These are phyloP conservation scores for Leucosporidium scottii DNA, from an alignment of 768 basidiomycete genomes.

Conservation along the genomic window DNA sequence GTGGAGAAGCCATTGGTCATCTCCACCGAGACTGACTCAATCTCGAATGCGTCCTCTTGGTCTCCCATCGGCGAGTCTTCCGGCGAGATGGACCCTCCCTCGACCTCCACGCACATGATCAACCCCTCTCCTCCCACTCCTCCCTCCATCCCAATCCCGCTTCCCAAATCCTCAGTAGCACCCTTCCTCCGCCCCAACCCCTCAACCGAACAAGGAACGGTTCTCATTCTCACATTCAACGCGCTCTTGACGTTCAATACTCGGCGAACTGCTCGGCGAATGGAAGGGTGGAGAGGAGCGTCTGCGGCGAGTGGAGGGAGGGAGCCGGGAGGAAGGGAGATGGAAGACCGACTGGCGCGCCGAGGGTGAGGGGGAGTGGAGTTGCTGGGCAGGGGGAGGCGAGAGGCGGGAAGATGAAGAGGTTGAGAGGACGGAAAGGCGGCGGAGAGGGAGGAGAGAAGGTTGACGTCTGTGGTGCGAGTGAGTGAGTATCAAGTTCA, in stretches of 20 bases:
- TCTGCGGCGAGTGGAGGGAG: neutral
- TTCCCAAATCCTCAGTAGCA: neutral
- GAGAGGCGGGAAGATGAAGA: constrained; percentile 22
- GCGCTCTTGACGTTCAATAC: constrained; percentile 3
- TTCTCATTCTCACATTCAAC: constrained; percentile 2
- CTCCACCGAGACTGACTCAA: constrained; percentile 3
- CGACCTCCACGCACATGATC: constrained; percentile 9
- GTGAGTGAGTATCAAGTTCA: neutral
- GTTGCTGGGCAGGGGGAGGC: constrained; percentile 11
- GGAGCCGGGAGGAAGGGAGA: neutral
- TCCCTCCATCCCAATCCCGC: neutral
- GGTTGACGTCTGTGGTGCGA: neutral
- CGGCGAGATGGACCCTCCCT: neutral
- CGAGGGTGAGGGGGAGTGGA: neutral
- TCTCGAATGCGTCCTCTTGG: constrained; percentile 2
- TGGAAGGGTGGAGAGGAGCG: constrained; percentile 6
- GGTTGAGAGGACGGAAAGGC: no score
- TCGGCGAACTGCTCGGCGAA: constrained; percentile 7
- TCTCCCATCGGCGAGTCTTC: no score
- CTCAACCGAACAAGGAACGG: constrained; percentile 10
- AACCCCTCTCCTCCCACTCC: constrained; percentile 2
- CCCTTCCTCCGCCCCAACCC: neutral
- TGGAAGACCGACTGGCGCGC: neutral
- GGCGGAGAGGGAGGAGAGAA: neutral
- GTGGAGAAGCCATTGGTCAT: neutral